These are phyloP conservation scores for Ogataea zsoltii DNA, from an alignment of 805 yeast genomes.

Conservation along the genomic window DNA sequence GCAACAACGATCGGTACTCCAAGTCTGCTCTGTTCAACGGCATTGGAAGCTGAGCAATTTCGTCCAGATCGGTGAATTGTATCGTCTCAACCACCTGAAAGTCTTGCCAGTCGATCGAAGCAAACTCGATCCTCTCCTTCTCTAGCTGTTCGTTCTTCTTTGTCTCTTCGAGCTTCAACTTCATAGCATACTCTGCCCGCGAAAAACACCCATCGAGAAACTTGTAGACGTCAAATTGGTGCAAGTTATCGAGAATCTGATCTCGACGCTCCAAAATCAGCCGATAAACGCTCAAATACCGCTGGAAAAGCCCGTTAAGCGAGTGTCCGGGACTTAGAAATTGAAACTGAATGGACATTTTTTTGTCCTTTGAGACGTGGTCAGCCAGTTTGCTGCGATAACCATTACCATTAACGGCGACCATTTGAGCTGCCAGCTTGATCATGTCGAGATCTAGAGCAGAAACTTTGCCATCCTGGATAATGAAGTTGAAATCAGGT, in stretches of 20 bases:
- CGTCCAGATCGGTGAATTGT: slow-evolving; percentile 62
- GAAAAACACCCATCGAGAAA: slow-evolving; percentile 48
- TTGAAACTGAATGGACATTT: slow-evolving; percentile 58
- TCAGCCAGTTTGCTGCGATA: slow-evolving; percentile 41
- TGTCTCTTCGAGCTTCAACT: slow-evolving; percentile 35
- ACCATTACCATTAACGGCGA: slow-evolving; percentile 57
- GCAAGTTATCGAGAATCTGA: slow-evolving; percentile 19
- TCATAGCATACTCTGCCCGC: slow-evolving; percentile 55
- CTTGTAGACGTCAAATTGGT: slow-evolving; percentile 27
- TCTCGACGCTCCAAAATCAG: slow-evolving; percentile 33
- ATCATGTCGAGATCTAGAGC: slow-evolving; percentile 66
- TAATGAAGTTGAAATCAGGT: slow-evolving; percentile 28
- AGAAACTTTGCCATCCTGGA: slow-evolving; percentile 45
- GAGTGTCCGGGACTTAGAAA: slow-evolving; percentile 66
- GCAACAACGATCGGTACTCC: slow-evolving; percentile 59
- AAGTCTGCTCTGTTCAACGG: slow-evolving; percentile 62
- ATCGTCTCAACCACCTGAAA: slow-evolving; percentile 71
- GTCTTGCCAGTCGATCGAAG: slow-evolving; percentile 86
- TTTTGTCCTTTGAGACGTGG: slow-evolving; percentile 29
- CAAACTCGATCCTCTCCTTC: slow-evolving; percentile 54
- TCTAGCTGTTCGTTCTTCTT: slow-evolving; percentile 34
- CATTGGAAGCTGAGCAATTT: slow-evolving; percentile 51
- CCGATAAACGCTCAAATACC: slow-evolving; percentile 58
- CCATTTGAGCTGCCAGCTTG: slow-evolving; percentile 69
- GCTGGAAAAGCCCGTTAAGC: slow-evolving; percentile 50